Percentiles rank a stretch among this genome's conserved stretches.
phyloP scores from a whole-genome alignment of 257 asterid genomes.

The Solanum appendiculatum region DNA sequence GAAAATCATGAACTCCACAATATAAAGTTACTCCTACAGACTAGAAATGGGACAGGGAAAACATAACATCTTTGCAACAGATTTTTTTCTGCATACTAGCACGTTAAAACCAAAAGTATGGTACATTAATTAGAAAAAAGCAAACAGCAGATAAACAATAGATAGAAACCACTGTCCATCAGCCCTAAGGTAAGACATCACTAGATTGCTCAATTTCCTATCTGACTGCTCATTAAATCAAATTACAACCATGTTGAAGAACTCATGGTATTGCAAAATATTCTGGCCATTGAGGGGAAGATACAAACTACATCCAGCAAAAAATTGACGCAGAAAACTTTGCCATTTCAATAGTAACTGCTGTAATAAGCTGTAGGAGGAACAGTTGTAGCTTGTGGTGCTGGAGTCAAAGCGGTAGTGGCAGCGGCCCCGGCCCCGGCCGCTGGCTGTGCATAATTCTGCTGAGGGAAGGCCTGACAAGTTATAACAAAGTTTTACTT shows the following conservation, averaged over 20 bases:
- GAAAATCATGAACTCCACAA: neutral
- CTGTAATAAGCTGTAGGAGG: slow-evolving; percentile 54
- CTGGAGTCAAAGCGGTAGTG: slow-evolving; percentile 44
- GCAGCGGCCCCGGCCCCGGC: slow-evolving; percentile 23
- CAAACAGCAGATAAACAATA: neutral
- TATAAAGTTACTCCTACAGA: neutral
- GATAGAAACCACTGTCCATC: neutral
- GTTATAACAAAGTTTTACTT: neutral
- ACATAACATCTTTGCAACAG: neutral
- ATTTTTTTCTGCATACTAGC: neutral
- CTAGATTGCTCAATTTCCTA: neutral
- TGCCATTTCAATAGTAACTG: slow-evolving; percentile 47
- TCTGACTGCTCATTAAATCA: neutral
- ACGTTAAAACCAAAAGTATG: neutral
- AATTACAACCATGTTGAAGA: slow-evolving; percentile 10
- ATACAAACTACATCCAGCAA: slow-evolving; percentile 20
- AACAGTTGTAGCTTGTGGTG: slow-evolving; percentile 45
- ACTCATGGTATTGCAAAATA: slow-evolving; percentile 3
- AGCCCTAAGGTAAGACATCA: neutral
- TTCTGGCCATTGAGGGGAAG: neutral
- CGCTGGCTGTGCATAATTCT: slow-evolving; percentile 59
- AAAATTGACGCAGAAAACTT: slow-evolving; percentile 12
- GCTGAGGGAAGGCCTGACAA: slow-evolving; percentile 49
- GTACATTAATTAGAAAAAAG: neutral
- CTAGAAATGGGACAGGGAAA: neutral